Evolutionary conservation across 225 moss, liverwort and hornwort species (phyloP).

Genomic region (Antitrichia curtipendula): DNA sequence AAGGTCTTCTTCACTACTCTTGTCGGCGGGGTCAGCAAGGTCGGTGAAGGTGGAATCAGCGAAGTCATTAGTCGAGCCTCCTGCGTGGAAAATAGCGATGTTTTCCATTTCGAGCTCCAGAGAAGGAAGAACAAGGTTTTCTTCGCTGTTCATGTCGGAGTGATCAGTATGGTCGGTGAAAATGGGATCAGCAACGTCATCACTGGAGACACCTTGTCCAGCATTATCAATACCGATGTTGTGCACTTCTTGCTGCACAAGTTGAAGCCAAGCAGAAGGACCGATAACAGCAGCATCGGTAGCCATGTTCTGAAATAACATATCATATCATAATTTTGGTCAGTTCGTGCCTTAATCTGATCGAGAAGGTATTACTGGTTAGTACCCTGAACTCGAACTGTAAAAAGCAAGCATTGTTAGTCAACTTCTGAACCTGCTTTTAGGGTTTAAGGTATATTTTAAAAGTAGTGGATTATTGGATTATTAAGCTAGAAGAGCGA

Average conservation of each 20-base stretch:
- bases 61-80: background rate
- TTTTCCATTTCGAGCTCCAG: background rate
- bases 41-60: no score
- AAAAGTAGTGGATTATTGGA: background rate
- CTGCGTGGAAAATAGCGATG: no score
- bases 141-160: background rate
- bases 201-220: background rate
- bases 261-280: background rate
- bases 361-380: background rate
- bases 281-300: background rate
- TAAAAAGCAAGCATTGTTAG: background rate
- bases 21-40: background rate
- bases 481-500: background rate
- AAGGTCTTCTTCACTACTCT: background rate
- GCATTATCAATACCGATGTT: background rate
- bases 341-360: background rate
- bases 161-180: background rate
- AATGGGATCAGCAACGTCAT: background rate
- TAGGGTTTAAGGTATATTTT: no score
- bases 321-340: background rate
- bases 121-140: background rate
- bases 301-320: background rate
- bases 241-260: background rate
- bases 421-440: background rate
- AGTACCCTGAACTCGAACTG: background rate